Base-by-base conservation (phyloP, 306 rosid species). In the Casuarina glauca region DNA sequence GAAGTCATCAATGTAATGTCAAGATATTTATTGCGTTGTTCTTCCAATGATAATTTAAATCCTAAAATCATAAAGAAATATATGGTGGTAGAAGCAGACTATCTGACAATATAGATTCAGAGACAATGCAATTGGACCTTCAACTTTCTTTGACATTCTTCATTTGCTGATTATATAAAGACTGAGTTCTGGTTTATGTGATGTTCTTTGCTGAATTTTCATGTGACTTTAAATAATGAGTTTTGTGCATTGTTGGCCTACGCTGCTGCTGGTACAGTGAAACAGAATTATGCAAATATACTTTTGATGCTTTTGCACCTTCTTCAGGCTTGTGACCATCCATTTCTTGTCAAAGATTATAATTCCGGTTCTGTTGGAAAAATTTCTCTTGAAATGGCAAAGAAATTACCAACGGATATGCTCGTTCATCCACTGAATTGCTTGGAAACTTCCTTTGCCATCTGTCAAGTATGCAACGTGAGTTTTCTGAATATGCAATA, bases 261-360 rank as follows among this genome's bases (percentile, higher is more conserved):
- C 91, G 99, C 99, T 46, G 99, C 97, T 71, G 99, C 97, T 78
- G 97, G 99, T 61, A 95, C 99, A 45, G 90, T 95, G 57, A 93
- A 88, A 83, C 99, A 95, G 85, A 95, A 95, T 83, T 93, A 95
- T 82, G 97, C 99, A 71, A 95, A 93, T 88, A 95, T 95, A 84
- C 93, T 95, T 54, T 77, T 93, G 84, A 91, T 95, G 99, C 97
- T 95, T 79, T 82, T 93, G 76, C 99, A 96, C 74, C 97, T 93
- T 72, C 93, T 97, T 50, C 99, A 95, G 85, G 99, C 97, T 84
- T 95, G 97, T 79, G 97, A 95, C 75, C 99, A 93, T 60, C 99
- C 99, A 1, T 87, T 67, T 78, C 97, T 95, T 79, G 96, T 95
- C 71, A 93, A 93, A 83, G 96, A 91, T 74, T 86, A 80, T 85